Evolutionary conservation across 768 basidiomycete species (phyloP).

Genomic region (Antrodiella citrinella): DNA sequence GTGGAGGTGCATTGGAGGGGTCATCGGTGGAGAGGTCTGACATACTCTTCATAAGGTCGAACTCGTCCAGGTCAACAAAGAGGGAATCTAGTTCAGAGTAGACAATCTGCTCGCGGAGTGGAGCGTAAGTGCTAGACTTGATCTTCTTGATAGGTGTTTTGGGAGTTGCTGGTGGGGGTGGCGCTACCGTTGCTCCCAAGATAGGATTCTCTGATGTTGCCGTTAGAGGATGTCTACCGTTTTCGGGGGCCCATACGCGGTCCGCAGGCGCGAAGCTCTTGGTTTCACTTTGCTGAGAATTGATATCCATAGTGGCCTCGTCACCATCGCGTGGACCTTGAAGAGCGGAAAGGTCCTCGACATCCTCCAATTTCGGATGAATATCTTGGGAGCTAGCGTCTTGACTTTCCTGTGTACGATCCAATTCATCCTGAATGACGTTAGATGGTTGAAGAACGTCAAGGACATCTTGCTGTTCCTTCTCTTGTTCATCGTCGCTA

Average conservation of each 20-base stretch:
- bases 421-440: constrained; percentile 52
- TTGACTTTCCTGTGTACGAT: constrained; percentile 28
- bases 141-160: constrained; percentile 36
- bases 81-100: constrained; percentile 34
- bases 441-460: constrained; percentile 51
- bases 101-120: constrained; percentile 51
- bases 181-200: constrained; percentile 12
- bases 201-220: not conserved
- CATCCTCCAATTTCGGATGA: constrained; percentile 44
- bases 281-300: not conserved
- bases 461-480: constrained; percentile 44
- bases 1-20: constrained; percentile 18
- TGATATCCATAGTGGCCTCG: constrained; percentile 24
- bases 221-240: not conserved
- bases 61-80: constrained; percentile 47
- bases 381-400: constrained; percentile 16
- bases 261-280: not conserved
- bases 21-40: constrained; percentile 22
- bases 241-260: not conserved
- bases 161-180: constrained; percentile 42
- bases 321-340: constrained; percentile 14
- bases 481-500: constrained; percentile 54
- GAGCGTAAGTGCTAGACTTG: constrained; percentile 42
- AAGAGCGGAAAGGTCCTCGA: constrained; percentile 46
- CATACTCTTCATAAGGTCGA: constrained; percentile 26